These are phyloP conservation scores for Alloascoidea hylecoeti DNA, from an alignment of 805 yeast species.

Conservation along the genomic window DNA sequence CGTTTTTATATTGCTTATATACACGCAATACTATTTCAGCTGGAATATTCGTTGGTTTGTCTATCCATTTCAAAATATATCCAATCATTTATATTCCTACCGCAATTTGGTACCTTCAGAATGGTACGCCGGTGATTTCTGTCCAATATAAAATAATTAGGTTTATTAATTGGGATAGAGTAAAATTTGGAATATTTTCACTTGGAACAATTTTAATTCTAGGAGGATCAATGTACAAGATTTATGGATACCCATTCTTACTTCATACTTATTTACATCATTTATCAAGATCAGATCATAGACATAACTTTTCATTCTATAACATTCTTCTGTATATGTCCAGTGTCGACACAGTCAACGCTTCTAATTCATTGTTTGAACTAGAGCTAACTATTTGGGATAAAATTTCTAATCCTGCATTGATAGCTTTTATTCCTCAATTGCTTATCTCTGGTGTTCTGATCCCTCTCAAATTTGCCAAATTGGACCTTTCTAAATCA, in stretches of 20 bases:
- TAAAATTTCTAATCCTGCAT: conserved; percentile 24
- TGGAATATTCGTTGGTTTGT: conserved; percentile 50
- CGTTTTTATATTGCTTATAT: conserved; percentile 23
- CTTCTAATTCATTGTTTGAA: neutral
- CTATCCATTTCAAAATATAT: conserved; percentile 84
- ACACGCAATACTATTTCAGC: conserved; percentile 16
- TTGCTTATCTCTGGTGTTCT: conserved; percentile 40
- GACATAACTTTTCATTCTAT: conserved; percentile 90
- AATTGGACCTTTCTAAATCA: conserved; percentile 29
- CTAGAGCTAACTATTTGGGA: neutral
- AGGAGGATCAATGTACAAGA: conserved; percentile 44
- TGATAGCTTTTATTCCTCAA: conserved; percentile 79
- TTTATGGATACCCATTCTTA: conserved; percentile 66
- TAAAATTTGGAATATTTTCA: conserved; percentile 26
- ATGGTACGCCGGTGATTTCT: conserved; percentile 6
- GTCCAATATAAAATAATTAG: conserved; percentile 8
- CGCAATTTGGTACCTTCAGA: conserved; percentile 30
- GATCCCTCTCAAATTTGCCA: conserved; percentile 38
- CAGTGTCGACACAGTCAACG: neutral
- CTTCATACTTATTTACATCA: conserved; percentile 77
- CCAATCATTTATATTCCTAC: conserved; percentile 84
- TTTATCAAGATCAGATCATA: conserved; percentile 71
- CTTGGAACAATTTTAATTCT: conserved; percentile 28
- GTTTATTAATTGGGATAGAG: conserved; percentile 27
- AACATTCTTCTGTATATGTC: conserved; percentile 43